Conservation (phyloP, 176 grass and related monocot species). For the Rhipidocladum racemiflorum region DNA sequence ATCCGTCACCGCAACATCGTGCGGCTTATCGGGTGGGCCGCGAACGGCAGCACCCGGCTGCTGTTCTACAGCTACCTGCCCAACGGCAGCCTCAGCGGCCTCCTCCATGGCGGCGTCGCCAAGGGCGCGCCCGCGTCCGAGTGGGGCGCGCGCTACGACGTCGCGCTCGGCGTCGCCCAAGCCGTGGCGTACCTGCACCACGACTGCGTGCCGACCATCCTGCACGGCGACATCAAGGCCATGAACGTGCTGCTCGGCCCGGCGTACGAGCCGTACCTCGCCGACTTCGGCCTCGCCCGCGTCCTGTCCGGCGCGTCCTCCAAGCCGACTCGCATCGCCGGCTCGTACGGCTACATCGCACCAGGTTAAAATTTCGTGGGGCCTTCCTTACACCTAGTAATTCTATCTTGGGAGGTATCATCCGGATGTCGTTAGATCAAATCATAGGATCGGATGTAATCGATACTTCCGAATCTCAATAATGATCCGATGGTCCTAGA, state of each 20-base stretch:
- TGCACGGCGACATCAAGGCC: slow-evolving; percentile 91
- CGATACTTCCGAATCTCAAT: too few relatives aligned
- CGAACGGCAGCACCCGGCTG: slow-evolving; percentile 62
- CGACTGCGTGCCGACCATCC: slow-evolving; percentile 88
- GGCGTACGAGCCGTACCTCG: slow-evolving; percentile 80
- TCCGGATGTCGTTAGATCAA: too few relatives aligned
- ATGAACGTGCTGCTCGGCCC: slow-evolving; percentile 94
- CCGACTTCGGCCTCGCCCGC: slow-evolving; percentile 96
- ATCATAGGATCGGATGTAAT: too few relatives aligned
- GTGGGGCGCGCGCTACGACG: slow-evolving; percentile 67
- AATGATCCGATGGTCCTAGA: too few relatives aligned
- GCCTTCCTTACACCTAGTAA: too few relatives aligned
- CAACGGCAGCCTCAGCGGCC: slow-evolving; percentile 76
- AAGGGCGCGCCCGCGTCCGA: slow-evolving; percentile 49
- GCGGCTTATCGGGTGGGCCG: slow-evolving; percentile 75
- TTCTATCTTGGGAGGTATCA: too few relatives aligned
- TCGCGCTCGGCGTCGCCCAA: slow-evolving; percentile 78
- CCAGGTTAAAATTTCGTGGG: slow-evolving; percentile 42
- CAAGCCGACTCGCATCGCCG: slow-evolving; percentile 56
- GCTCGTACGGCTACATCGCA: slow-evolving; percentile 95
- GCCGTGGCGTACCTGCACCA: slow-evolving; percentile 93
- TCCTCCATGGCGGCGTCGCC: slow-evolving; percentile 55
- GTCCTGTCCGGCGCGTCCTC: slow-evolving; percentile 36
- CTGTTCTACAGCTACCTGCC: slow-evolving; percentile 90
- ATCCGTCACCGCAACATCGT: slow-evolving; percentile 96